Evolutionary conservation across 768 basidiomycete species (phyloP).

Genomic region (Suillus alpinus): DNA sequence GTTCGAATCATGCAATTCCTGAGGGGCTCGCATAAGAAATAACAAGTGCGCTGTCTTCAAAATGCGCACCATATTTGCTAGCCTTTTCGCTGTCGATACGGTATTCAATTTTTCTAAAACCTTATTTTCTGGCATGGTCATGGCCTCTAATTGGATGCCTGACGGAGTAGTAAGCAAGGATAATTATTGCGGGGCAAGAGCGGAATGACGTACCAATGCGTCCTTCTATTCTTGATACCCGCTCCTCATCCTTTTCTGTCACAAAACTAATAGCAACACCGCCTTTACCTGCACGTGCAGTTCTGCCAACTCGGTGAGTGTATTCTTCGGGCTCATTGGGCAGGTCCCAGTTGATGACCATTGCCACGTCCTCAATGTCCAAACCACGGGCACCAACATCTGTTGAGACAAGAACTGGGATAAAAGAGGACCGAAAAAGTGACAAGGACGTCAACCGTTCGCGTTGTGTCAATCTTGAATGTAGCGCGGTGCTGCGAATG

Average conservation of each 20-base stretch:
- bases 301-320: constrained; percentile 92
- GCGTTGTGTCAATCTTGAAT: constrained; percentile 91
- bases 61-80: constrained; percentile 86
- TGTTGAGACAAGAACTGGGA: constrained; percentile 91
- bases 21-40: constrained; percentile 3
- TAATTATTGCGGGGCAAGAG: neutral
- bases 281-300: constrained; percentile 84
- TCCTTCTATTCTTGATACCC: constrained; percentile 78
- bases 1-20: constrained; percentile 84
- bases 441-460: constrained; percentile 83
- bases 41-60: neutral
- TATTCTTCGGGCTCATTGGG: constrained; percentile 91
- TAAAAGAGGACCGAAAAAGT: constrained; percentile 79
- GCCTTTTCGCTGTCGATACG: constrained; percentile 89
- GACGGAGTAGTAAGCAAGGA: constrained; percentile 7
- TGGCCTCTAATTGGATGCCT: constrained; percentile 77
- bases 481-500: constrained; percentile 86
- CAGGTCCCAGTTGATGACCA: constrained; percentile 97
- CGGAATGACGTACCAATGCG: constrained; percentile 67
- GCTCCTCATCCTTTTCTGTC: constrained; percentile 88
- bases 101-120: constrained; percentile 83
- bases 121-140: constrained; percentile 72
- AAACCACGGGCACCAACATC: constrained; percentile 95
- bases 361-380: constrained; percentile 93
- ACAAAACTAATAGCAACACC: constrained; percentile 94